Evolutionary conservation across 2,329 filamentous ascomycete species (phyloP).

Genomic region (Hymenoscyphus linearis): DNA sequence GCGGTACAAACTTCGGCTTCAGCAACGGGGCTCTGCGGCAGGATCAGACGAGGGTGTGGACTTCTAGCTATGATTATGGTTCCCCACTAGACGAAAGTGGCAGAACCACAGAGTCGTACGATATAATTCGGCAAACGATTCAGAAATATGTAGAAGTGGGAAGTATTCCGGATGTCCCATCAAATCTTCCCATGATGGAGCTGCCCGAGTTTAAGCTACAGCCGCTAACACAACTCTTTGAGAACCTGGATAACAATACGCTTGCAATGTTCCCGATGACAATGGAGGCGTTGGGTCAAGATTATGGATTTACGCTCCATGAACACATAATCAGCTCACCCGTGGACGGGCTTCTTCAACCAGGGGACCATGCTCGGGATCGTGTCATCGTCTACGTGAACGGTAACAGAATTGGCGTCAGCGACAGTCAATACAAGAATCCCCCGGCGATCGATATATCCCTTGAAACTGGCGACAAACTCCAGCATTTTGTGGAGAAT

Average conservation of each 20-base stretch:
- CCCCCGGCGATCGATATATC: constrained; percentile 36
- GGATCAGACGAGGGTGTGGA: constrained; percentile 37
- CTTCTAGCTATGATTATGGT: constrained; percentile 46
- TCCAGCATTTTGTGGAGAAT: constrained; percentile 45
- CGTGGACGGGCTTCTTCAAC: constrained; percentile 33
- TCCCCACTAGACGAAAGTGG: constrained; percentile 46
- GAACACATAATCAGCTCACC: constrained; percentile 31
- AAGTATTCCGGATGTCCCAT: constrained; percentile 34
- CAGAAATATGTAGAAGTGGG: constrained; percentile 32
- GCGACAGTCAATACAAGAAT: constrained; percentile 41
- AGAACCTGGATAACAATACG: constrained; percentile 28
- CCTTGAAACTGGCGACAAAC: constrained; percentile 36
- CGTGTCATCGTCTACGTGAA: constrained; percentile 45
- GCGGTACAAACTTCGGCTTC: constrained; percentile 47
- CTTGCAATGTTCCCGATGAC: constrained; percentile 32
- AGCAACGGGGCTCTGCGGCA: constrained; percentile 42
- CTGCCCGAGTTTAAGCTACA: constrained; percentile 36
- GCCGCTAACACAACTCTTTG: constrained; percentile 37
- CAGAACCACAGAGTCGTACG: constrained; percentile 40
- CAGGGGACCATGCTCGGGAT: constrained; percentile 42
- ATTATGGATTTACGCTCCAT: constrained; percentile 42
- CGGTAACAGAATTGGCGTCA: constrained; percentile 36
- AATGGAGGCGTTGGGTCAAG: constrained; percentile 43
- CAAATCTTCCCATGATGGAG: constrained; percentile 30
- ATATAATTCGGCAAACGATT: constrained; percentile 37